These are phyloP conservation scores for Triglochin maritima DNA, from an alignment of 106 monocot species.

Conservation along the genomic window DNA sequence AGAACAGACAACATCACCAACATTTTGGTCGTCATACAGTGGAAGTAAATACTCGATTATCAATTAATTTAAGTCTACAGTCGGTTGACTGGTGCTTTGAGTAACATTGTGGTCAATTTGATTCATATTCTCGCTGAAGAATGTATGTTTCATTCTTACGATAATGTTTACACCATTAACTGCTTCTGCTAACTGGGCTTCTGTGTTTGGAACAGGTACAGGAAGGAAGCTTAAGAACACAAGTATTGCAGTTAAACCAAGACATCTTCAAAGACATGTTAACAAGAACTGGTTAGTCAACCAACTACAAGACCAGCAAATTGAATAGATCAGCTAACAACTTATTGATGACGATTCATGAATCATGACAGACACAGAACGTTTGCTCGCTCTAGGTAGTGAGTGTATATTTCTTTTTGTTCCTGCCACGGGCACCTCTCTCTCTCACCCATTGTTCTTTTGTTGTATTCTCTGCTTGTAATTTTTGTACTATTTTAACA, in stretches of 20 bases:
- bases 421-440: background rate
- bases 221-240: constrained; percentile 63
- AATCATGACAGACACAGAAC: constrained; percentile 4
- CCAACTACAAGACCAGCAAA: background rate
- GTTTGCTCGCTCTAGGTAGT: constrained; percentile 17
- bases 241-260: constrained; percentile 49
- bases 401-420: constrained; percentile 16
- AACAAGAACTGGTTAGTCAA: background rate
- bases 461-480: constrained; percentile 11
- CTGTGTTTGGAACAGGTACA: constrained; percentile 31
- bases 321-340: background rate
- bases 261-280: constrained; percentile 1
- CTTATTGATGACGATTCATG: constrained; percentile 1
- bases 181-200: no score
- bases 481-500: constrained; percentile 15
- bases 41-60: no score
- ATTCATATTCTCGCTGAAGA: no score
- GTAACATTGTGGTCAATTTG: no score
- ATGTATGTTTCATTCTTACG: no score
- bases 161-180: no score
- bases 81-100: no score
- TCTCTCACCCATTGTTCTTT: background rate
- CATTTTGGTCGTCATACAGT: no score
- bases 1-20: no score
- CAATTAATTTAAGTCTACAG: no score